phyloP scores from a whole-genome alignment of 345 rosid genomes.

The Brassica incana region DNA sequence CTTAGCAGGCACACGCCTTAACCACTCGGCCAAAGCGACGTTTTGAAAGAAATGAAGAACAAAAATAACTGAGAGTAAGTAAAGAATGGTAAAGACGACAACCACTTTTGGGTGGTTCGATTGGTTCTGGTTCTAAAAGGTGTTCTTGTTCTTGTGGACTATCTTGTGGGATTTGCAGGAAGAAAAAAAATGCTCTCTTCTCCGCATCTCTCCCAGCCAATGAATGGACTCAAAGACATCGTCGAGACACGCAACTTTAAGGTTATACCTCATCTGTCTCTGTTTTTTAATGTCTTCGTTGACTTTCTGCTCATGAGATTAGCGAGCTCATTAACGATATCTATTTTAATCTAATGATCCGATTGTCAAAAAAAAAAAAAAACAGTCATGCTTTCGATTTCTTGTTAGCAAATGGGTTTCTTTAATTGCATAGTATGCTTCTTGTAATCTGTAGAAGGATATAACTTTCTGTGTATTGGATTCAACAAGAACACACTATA shows the following conservation, averaged over 20 bases:
- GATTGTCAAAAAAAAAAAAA: neutral
- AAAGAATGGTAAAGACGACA: neutral
- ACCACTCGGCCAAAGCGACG: constrained; percentile 63
- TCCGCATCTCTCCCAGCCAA: constrained; percentile 50
- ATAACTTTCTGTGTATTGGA: constrained; percentile 10
- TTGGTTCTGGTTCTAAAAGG: neutral
- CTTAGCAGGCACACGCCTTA: constrained; percentile 72
- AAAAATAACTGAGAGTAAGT: neutral
- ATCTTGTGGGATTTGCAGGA: neutral
- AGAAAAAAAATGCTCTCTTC: constrained; percentile 24
- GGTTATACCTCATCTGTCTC: constrained; percentile 43
- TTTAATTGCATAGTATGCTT: neutral
- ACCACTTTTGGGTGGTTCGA: neutral
- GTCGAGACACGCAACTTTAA: constrained; percentile 77
- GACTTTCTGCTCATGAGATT: neutral
- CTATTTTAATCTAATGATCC: neutral
- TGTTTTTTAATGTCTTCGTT: neutral
- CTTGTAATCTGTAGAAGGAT: neutral
- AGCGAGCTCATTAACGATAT: neutral
- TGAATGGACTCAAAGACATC: constrained; percentile 62
- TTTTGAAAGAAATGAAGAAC: neutral
- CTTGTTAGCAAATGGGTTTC: neutral
- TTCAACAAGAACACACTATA: neutral
- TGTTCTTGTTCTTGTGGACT: neutral
- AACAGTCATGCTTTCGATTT: neutral